Evolutionary conservation across 1,284 basidiomycete species (phyloP), one percentile per base, ranked within the genome.

Genomic region (Ganoderma resinaceum): DNA sequence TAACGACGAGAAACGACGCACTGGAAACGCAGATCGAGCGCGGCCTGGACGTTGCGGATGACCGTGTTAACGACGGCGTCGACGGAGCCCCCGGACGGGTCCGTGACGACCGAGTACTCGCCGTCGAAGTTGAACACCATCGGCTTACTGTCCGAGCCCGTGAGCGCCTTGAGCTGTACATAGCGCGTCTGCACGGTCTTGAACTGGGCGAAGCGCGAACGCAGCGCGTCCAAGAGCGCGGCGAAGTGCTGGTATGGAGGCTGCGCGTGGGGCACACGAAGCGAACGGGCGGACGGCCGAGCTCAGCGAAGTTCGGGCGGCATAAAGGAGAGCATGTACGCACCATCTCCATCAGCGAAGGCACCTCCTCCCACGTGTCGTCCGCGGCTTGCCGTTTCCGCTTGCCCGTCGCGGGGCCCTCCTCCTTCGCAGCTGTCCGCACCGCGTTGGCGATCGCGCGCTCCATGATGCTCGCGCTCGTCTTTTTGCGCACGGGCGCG

Each of bases 71-170:
- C 80, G 46, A 75, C 72, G 9, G 72, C 62, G 62, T 80, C 76
- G 8, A 87, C 74, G 37, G 82, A 76, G 26, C 81, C 81, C 63
- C 84, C 83, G 33, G 79, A 69, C 9, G 79, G 80, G 16, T 79
- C 76, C 0, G 83, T 82, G 26, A 88, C 83, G 37, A 84, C 76
- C 7, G 87, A 85, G 75, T 82, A 89, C 76, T 89, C 87, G 23
- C 87, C 88, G 53, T 84, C 82, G 69, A 89, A 89, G 14, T 75
- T 75, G 74, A 90, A 89, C 43, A 76, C 29, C 69, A 76, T 73
- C 11, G 77, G 74, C 18, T 62, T 62, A 1, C 46, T 38, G 5
- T 37, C 42, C 5, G 75, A 52, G 29, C 64, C 65, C 31, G 76
- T 62, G 4, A 74, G 59, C 18, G 63, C 61, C 66, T 79, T 80